These are phyloP conservation scores for Suillus subalutaceus DNA, from an alignment of 768 basidiomycete genomes.

Conservation along the genomic window DNA sequence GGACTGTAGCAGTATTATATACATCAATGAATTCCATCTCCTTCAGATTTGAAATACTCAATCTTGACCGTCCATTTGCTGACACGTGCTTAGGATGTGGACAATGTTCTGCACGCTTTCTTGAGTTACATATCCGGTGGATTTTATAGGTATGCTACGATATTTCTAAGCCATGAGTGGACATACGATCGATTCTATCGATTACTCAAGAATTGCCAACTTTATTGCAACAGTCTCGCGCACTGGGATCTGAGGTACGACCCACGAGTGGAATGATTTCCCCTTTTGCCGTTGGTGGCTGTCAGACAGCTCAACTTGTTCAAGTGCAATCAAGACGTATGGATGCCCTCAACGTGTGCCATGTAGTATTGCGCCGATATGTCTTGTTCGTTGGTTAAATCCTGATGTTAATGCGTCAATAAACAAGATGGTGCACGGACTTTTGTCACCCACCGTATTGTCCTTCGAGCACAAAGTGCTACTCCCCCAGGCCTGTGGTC, in stretches of 20 bases:
- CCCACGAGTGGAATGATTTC: not conserved
- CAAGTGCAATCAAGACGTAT: not conserved
- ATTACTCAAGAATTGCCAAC: not conserved
- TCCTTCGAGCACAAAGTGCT: slow-evolving; percentile 14
- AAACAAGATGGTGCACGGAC: not conserved
- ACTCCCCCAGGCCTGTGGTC: slow-evolving; percentile 48
- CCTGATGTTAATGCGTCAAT: not conserved
- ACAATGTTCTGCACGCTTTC: not conserved
- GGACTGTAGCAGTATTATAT: slow-evolving; percentile 6
- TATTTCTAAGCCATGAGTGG: not conserved
- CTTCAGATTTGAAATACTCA: not conserved
- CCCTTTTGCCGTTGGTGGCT: not conserved
- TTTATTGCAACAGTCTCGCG: not conserved
- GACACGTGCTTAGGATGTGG: not conserved
- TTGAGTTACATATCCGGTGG: not conserved
- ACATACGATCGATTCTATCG: not conserved
- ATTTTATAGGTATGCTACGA: not conserved
- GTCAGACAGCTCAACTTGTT: not conserved
- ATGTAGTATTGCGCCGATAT: not conserved
- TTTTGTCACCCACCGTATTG: not conserved
- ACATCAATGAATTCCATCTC: not conserved
- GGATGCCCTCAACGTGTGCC: not conserved
- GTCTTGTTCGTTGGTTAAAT: not conserved
- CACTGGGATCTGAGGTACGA: not conserved
- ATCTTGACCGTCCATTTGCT: not conserved